Conservation (phyloP, 2,329 filamentous ascomycete species). For the Aspergillus brunneoviolaceus region DNA sequence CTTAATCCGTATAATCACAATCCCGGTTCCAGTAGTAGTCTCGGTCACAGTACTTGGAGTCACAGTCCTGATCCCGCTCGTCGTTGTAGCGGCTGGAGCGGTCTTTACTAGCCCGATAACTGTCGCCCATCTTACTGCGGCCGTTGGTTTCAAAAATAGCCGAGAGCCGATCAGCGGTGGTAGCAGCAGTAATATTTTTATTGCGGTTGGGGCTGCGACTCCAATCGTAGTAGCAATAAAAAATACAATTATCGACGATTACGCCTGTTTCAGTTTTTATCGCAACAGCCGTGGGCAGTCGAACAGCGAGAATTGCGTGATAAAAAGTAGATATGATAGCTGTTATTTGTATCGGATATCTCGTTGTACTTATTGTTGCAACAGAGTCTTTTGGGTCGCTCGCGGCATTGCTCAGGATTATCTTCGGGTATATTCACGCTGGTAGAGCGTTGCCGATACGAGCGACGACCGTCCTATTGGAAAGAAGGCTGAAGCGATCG, state of each 20-base stretch:
- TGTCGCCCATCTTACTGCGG: slow-evolving; percentile 22
- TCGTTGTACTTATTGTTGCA: slow-evolving; percentile 50
- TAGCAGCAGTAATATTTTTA: slow-evolving; percentile 38
- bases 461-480: slow-evolving; percentile 50
- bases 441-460: slow-evolving; percentile 53
- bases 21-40: slow-evolving; percentile 33
- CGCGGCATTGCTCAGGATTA: slow-evolving; percentile 31
- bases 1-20: slow-evolving; percentile 38
- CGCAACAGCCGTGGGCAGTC: slow-evolving; percentile 61
- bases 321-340: slow-evolving; percentile 62
- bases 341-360: slow-evolving; percentile 31
- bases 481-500: slow-evolving; percentile 38
- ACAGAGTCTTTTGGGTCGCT: slow-evolving; percentile 28
- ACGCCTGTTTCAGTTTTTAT: slow-evolving; percentile 56
- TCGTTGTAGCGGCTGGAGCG: slow-evolving; percentile 32
- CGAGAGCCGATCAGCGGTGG: slow-evolving; percentile 38
- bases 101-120: slow-evolving; percentile 13
- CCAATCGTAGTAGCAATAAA: slow-evolving; percentile 50
- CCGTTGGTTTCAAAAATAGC: slow-evolving; percentile 23
- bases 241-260: slow-evolving; percentile 47
- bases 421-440: slow-evolving; percentile 34
- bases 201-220: slow-evolving; percentile 31
- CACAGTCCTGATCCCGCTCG: slow-evolving; percentile 33
- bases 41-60: slow-evolving; percentile 28
- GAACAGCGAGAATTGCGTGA: slow-evolving; percentile 62